Evolutionary conservation across 495 filamentous ascomycete species (phyloP).

Genomic region (Recurvomyces mirabilis): DNA sequence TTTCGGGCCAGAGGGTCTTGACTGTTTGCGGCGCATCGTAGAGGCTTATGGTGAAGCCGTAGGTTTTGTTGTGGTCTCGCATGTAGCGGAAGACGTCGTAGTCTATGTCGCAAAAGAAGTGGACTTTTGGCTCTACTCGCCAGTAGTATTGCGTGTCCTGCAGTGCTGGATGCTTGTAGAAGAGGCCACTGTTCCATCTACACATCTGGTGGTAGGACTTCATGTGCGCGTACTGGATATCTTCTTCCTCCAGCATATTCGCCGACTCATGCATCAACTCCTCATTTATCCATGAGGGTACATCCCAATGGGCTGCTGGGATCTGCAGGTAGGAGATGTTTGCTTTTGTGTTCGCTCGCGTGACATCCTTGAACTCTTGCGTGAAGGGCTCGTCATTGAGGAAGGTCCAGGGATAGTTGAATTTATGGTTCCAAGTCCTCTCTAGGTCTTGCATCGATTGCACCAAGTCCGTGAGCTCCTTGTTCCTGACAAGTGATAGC

Average conservation of each 20-base stretch:
- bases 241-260: slow-evolving; percentile 67
- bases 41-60: slow-evolving; percentile 96
- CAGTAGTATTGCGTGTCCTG: slow-evolving; percentile 82
- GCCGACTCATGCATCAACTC: slow-evolving; percentile 77
- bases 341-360: slow-evolving; percentile 69
- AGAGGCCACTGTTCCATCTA: slow-evolving; percentile 95
- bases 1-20: slow-evolving; percentile 89
- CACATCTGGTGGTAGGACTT: slow-evolving; percentile 98
- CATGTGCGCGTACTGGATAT: slow-evolving; percentile 79
- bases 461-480: slow-evolving; percentile 72
- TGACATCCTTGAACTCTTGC: slow-evolving; percentile 80
- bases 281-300: slow-evolving; percentile 83
- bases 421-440: slow-evolving; percentile 93
- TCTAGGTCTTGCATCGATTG: slow-evolving; percentile 84
- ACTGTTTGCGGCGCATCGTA: slow-evolving; percentile 84
- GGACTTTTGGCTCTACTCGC: slow-evolving; percentile 97
- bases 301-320: slow-evolving; percentile 87
- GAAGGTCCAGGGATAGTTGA: slow-evolving; percentile 99
- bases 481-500: slow-evolving; percentile 85
- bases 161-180: slow-evolving; percentile 92
- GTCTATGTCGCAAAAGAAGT: slow-evolving; percentile 98
- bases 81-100: slow-evolving; percentile 99
- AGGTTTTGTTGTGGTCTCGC: slow-evolving; percentile 94
- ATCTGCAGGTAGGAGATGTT: slow-evolving; percentile 77
- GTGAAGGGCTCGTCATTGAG: slow-evolving; percentile 93